A percentile compares a stretch with the other conserved stretches of the same genome.
phyloP scores from a whole-genome alignment of 306 rosid species.

The Cicer judaicum region DNA sequence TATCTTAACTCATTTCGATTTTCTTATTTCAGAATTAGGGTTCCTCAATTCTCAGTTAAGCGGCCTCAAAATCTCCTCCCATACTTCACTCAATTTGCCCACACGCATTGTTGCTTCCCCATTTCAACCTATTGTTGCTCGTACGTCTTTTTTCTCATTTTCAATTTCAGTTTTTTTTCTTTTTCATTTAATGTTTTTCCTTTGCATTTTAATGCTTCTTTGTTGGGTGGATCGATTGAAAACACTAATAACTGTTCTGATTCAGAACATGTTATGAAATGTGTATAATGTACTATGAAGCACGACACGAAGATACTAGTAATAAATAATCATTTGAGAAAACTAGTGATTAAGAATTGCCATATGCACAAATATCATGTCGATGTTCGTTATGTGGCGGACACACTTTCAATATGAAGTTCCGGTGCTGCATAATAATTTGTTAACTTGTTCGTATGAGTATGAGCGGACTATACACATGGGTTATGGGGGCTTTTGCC shows the following conservation, averaged over 20 bases:
- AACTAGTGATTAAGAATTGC: too few relatives aligned
- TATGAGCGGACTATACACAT: too few relatives aligned
- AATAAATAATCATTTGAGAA: too few relatives aligned
- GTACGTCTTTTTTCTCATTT: slow-evolving; percentile 44
- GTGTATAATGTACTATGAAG: background rate
- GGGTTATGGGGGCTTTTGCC: too few relatives aligned
- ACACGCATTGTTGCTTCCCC: slow-evolving; percentile 42
- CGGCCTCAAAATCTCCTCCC: slow-evolving; percentile 68
- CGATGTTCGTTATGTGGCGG: too few relatives aligned
- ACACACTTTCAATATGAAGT: too few relatives aligned
- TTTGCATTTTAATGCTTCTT: background rate
- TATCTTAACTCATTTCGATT: background rate
- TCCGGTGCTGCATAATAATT: too few relatives aligned
- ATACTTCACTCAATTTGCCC: slow-evolving; percentile 40
- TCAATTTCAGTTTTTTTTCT: background rate
- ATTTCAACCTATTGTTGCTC: slow-evolving; percentile 61
- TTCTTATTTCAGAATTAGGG: slow-evolving; percentile 53
- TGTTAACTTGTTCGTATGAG: too few relatives aligned
- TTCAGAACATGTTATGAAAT: background rate
- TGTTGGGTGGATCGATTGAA: background rate
- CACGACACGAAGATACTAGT: too few relatives aligned
- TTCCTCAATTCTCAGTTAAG: slow-evolving; percentile 69
- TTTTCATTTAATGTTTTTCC: background rate
- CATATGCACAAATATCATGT: too few relatives aligned
- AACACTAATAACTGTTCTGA: background rate